These are phyloP conservation scores for Punctularia strigosozonata DNA, from an alignment of 768 basidiomycete genomes.

Conservation along the genomic window DNA sequence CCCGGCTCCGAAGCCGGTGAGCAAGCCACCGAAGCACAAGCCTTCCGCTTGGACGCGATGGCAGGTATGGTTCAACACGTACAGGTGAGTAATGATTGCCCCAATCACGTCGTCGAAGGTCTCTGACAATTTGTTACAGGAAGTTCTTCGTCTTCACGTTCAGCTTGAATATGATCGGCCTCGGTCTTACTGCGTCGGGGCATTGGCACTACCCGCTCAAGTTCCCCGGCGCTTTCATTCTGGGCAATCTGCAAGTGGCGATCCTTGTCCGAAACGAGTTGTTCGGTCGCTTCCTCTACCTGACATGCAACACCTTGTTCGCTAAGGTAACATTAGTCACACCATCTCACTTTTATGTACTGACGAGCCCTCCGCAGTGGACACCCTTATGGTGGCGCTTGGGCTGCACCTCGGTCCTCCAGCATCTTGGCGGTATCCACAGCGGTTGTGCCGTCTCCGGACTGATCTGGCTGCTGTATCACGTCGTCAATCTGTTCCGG, in stretches of 20 bases:
- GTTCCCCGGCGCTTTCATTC: slow-evolving; percentile 24
- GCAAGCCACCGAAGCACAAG: slow-evolving; percentile 39
- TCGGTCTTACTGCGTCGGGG: slow-evolving; percentile 19
- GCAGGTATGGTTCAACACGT: slow-evolving; percentile 26
- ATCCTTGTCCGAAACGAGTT: slow-evolving; percentile 32
- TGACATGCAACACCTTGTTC: slow-evolving; percentile 22
- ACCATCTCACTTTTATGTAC: not conserved
- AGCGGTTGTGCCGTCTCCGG: slow-evolving; percentile 29
- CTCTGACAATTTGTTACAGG: slow-evolving; percentile 9
- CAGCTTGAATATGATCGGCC: slow-evolving; percentile 18
- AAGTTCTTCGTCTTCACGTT: slow-evolving; percentile 24
- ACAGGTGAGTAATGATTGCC: slow-evolving; percentile 15
- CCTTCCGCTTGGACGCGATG: slow-evolving; percentile 45
- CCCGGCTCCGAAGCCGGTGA: slow-evolving; percentile 21
- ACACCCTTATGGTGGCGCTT: slow-evolving; percentile 28
- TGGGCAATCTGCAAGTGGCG: slow-evolving; percentile 28
- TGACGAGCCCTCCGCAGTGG: slow-evolving; percentile 18
- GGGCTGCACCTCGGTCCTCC: slow-evolving; percentile 22
- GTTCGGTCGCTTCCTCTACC: slow-evolving; percentile 26
- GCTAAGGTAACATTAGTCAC: slow-evolving; percentile 21
- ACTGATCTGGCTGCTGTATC: slow-evolving; percentile 23
- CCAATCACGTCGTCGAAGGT: not conserved
- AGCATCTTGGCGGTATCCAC: slow-evolving; percentile 34
- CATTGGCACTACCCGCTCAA: slow-evolving; percentile 23
- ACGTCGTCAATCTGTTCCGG: slow-evolving; percentile 23